A percentile compares a stretch with the other conserved stretches of the same genome.
Evolutionary conservation across 495 filamentous ascomycete species (phyloP).

Genomic region (Lophiotrema nucula): DNA sequence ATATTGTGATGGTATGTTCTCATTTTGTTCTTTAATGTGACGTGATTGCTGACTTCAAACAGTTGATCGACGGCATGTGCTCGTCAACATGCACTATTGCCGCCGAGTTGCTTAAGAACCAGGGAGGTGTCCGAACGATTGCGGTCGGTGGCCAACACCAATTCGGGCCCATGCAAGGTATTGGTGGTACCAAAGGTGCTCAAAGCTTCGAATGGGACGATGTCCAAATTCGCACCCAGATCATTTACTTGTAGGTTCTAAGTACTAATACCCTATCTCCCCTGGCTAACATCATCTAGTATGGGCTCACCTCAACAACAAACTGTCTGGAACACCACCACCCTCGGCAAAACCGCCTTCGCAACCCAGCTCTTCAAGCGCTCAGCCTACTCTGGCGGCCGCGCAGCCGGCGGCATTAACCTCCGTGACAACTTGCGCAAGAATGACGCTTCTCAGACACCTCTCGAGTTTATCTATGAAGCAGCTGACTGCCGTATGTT

Average conservation of each 20-base stretch:
- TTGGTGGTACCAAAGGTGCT: conserved; percentile 30
- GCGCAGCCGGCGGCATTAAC: conserved; percentile 22
- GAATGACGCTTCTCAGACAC: conserved; percentile 20
- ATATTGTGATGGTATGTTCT: conserved; percentile 28
- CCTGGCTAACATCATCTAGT: no score
- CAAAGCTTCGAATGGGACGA: conserved; percentile 21
- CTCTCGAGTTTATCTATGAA: conserved; percentile 34
- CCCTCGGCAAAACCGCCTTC: conserved; percentile 24
- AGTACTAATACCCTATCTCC: not conserved
- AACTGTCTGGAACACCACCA: conserved; percentile 23
- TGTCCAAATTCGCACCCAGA: conserved; percentile 11
- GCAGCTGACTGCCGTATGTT: conserved; percentile 32
- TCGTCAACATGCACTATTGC: conserved; percentile 33
- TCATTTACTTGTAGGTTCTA: conserved; percentile 23
- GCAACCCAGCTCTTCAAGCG: conserved; percentile 26
- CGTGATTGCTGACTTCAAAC: not conserved
- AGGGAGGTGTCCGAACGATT: conserved; percentile 28
- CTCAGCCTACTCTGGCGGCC: conserved; percentile 3
- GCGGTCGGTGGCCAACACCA: conserved; percentile 27
- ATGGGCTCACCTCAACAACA: conserved; percentile 9
- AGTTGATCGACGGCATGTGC: conserved; percentile 31
- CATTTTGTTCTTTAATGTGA: not conserved
- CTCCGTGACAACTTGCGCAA: conserved; percentile 22
- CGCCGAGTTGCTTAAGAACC: conserved; percentile 27
- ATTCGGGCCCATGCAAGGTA: conserved; percentile 30